Evolutionary conservation across 2,329 filamentous ascomycete species (phyloP), one percentile per base, ranked within the genome.

Genomic region (Colletotrichum coccodes): DNA sequence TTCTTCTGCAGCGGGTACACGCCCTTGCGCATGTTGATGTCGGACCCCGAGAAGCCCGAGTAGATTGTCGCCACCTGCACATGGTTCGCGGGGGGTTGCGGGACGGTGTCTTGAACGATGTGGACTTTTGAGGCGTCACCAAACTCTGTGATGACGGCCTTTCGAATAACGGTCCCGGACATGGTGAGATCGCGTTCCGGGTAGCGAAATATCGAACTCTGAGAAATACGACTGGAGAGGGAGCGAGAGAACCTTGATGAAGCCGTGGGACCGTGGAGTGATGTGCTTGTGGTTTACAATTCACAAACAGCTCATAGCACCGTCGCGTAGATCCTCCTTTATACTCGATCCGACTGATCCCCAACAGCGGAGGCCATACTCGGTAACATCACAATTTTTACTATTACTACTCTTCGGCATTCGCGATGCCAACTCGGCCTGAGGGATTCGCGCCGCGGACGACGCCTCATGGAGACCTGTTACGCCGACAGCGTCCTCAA

Each of bases 1-100:
- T 77, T 75, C 60, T 73, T 80, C 71, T 85, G 83, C 63, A 82
- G 71, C 1, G 83, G 84, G 70, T 86, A 86, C n/a, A 70, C 71
- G 63, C 85, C 84, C 23, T 79, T 75, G 26, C 84, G 81, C 85
- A 86, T 86, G 70, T 82, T 81, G 73, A 86, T 79, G 72, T 87
- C 85, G 67, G 79, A 75, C 40, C 85, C 85, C 1, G 79, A 78
- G 75, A 87, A 85, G 57, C 82, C 82, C 3, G 83, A 74, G 75
- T 85, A 85, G 62, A 84, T 73, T 66, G 85, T 80, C 57, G 81
- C 79, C 65, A 85, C 77, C 58, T 84, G 85, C 30, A 86, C 84
- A 63, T 87, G 77, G 32, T 79, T 74, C 9, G 79, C 76, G 14
- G 77, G 73, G 23, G 85, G 85, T 6, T 81, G 74, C 1, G 79